These are phyloP conservation scores for Alliaria petiolata DNA, from an alignment of 345 rosid species.

Conservation along the genomic window DNA sequence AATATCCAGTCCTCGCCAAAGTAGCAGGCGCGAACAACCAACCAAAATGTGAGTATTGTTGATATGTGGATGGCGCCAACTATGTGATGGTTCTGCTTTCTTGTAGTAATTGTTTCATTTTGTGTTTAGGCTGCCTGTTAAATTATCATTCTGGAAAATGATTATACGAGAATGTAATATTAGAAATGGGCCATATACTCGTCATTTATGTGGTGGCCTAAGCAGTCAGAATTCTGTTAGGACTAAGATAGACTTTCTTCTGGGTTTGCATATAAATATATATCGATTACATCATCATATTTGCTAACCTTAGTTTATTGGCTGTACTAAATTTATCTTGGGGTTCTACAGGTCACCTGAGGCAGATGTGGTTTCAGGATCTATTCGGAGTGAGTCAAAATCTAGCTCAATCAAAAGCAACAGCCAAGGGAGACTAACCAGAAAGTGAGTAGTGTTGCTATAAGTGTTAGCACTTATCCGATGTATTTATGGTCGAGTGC, in stretches of 20 bases:
- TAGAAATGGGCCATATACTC: neutral
- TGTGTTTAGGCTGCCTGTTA: neutral
- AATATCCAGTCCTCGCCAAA: constrained; percentile 15
- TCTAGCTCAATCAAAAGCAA: constrained; percentile 37
- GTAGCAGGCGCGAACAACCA: constrained; percentile 14
- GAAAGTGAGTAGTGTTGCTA: constrained; percentile 49
- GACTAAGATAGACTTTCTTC: too few species aligned
- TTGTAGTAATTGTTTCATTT: neutral
- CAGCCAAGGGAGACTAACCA: constrained; percentile 69
- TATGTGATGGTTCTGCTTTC: neutral
- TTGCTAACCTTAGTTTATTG: neutral
- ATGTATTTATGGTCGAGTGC: neutral
- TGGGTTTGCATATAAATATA: neutral
- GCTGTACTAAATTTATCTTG: neutral
- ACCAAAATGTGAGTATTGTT: constrained; percentile 25
- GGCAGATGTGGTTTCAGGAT: constrained; percentile 33
- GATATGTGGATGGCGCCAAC: neutral
- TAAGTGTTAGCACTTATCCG: neutral
- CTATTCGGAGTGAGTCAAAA: constrained; percentile 34
- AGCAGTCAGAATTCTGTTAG: neutral
- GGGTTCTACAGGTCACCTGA: constrained; percentile 45
- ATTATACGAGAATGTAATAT: neutral
- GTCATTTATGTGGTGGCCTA: neutral
- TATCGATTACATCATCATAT: neutral
- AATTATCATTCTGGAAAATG: neutral